Evolutionary conservation across 345 rosid species (phyloP).

Genomic region (Raphanus sativus): DNA sequence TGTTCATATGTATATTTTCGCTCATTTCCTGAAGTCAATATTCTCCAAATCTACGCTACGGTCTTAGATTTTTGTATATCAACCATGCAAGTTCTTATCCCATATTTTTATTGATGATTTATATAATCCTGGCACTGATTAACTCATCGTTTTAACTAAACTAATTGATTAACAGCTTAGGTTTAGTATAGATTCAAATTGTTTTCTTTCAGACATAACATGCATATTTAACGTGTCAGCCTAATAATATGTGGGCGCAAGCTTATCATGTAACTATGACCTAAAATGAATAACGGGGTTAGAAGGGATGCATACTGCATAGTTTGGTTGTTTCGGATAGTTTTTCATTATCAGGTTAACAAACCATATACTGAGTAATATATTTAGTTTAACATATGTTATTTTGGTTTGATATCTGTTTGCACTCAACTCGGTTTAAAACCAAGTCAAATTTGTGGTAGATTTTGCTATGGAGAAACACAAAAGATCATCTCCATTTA

Average conservation of each 20-base stretch:
- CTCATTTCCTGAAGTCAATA: neutral
- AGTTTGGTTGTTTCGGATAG: neutral
- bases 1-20: neutral
- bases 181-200: neutral
- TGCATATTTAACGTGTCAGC: neutral
- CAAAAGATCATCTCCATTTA: constrained; percentile 38
- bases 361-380: neutral
- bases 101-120: neutral
- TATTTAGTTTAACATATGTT: neutral
- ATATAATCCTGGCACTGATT: neutral
- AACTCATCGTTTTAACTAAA: too few relatives aligned
- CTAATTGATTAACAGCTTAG: neutral
- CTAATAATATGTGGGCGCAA: neutral
- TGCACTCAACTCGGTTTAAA: neutral
- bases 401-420: neutral
- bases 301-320: neutral
- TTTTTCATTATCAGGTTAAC: neutral
- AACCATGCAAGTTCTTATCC: neutral
- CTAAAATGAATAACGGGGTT: neutral
- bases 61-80: neutral
- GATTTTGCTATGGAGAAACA: constrained; percentile 23
- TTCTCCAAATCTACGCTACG: neutral
- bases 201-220: neutral
- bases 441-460: constrained; percentile 13
- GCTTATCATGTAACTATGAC: neutral